Percentiles rank a stretch among this genome's conserved stretches.
phyloP scores from a whole-genome alignment of 805 yeast genomes.

The Brettanomyces nanus region DNA sequence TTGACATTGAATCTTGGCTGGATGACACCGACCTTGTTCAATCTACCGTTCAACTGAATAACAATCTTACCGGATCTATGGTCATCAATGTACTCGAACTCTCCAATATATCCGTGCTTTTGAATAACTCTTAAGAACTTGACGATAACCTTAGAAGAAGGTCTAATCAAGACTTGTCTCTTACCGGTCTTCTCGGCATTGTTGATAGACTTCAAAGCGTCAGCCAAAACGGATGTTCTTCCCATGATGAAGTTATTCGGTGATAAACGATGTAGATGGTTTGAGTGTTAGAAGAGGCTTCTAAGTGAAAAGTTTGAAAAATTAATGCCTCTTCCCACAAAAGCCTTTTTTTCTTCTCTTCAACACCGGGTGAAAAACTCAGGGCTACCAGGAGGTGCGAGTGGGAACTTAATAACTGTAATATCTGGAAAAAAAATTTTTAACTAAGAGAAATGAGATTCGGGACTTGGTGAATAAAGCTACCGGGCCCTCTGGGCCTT shows the following conservation, averaged over 20 bases:
- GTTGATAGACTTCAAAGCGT: conserved; percentile 96
- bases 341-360: too few relatives aligned
- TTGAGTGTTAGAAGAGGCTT: too few relatives aligned
- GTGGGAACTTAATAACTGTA: too few relatives aligned
- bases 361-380: too few relatives aligned
- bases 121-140: conserved; percentile 95
- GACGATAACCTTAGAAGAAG: conserved; percentile 96
- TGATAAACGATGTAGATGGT: too few relatives aligned
- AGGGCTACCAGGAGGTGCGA: too few relatives aligned
- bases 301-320: too few relatives aligned
- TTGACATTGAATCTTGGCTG: conserved; percentile 98
- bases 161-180: conserved; percentile 97
- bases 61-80: conserved; percentile 99
- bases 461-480: too few relatives aligned
- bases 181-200: conserved; percentile 99
- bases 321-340: too few relatives aligned
- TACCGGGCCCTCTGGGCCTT: too few relatives aligned
- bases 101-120: conserved; percentile 97
- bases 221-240: conserved; percentile 97
- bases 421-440: too few relatives aligned
- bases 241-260: conserved; percentile 72
- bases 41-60: conserved; percentile 94
- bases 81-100: conserved; percentile 96
- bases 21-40: conserved; percentile 98
- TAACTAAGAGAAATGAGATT: too few relatives aligned